A percentile compares a stretch with the other conserved stretches of the same genome.
Evolutionary conservation across 2,329 filamentous ascomycete species (phyloP).

Genomic region (Periconia digitata): DNA sequence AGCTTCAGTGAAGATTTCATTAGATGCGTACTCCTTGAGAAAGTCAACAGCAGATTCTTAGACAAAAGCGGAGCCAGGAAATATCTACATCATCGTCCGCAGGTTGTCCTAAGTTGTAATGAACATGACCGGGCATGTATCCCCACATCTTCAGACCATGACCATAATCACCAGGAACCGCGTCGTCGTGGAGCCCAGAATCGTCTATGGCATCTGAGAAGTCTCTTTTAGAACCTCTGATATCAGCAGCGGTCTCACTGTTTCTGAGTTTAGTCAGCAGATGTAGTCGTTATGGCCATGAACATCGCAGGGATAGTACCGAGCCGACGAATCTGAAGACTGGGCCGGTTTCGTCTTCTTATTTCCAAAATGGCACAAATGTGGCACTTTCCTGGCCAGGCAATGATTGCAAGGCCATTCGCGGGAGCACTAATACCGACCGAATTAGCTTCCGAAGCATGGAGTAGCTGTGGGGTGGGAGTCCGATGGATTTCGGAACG

Average conservation of each 20-base stretch:
- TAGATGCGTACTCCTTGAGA: constrained; percentile 5
- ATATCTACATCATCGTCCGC: constrained; percentile 15
- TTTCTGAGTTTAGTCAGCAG: neutral
- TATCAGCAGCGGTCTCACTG: constrained; percentile 5
- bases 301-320: constrained; percentile 15
- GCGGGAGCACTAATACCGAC: constrained; percentile 48
- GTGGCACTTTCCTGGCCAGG: constrained; percentile 50
- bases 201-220: constrained; percentile 11
- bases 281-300: neutral
- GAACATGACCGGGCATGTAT: constrained; percentile 40
- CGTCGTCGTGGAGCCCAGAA: constrained; percentile 5
- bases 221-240: constrained; percentile 24
- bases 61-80: neutral
- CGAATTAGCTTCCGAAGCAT: constrained; percentile 15
- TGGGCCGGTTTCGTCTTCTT: constrained; percentile 34
- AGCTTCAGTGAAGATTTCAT: constrained; percentile 11
- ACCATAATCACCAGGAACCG: constrained; percentile 13
- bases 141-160: constrained; percentile 37
- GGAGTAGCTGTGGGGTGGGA: constrained; percentile 3
- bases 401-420: constrained; percentile 57
- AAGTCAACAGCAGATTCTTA: neutral
- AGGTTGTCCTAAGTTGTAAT: constrained; percentile 28
- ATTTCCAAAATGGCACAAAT: constrained; percentile 50
- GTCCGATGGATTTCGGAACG: constrained; percentile 12
- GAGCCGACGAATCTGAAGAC: constrained; percentile 15